Base-by-base conservation (phyloP, 2,329 filamentous ascomycete genomes). In the Venturia pyrina region DNA sequence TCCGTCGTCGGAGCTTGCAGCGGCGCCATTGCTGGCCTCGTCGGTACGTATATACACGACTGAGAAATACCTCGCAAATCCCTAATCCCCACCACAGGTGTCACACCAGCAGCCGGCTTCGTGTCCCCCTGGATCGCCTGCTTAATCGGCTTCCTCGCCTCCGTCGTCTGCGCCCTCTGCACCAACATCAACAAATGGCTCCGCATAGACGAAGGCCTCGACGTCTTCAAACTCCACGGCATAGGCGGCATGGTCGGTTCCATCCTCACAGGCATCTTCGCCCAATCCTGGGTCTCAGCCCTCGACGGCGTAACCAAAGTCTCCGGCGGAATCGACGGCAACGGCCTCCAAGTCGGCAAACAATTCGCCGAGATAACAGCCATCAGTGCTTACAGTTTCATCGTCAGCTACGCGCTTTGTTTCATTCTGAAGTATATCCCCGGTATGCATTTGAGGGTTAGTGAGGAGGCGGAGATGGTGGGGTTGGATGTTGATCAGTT, bases 181-280 rank as follows among this genome's bases (percentile, higher is more conserved):
- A 78, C 83, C 67, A 74, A 84, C 67, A 69, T 85, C 67, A 83
- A 85, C 70, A 76, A 81, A 34, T 83, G 81, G 79, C 71, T 85
- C 40, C 74, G 74, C 66, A 82, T 85, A 67, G 83, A 85, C 69
- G 83, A 85, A 68, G 81, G 82, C 13, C 80, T 86, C 71, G 82
- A 85, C 68, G 82, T 86, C 53, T 86, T 86, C 77, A 85, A 83
- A 71, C 78, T 85, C 15, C 83, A 85, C 71, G 82, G 81, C 19
- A 77, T 84, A 32, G 84, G 83, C 50, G 84, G 83, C 28, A 84
- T 85, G 75, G 75, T 81, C 48, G 84, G 84, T 10, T 81, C 81
- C 37, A 83, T 86, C 73, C 71, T 85, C 60, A 86, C 83, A 1
- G 83, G 82, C 7, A 79, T 85, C 69, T 85, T 86, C 68, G 83